Evolutionary conservation across 805 yeast species (phyloP).

Genomic region (Wickerhamiella domercqiae): DNA sequence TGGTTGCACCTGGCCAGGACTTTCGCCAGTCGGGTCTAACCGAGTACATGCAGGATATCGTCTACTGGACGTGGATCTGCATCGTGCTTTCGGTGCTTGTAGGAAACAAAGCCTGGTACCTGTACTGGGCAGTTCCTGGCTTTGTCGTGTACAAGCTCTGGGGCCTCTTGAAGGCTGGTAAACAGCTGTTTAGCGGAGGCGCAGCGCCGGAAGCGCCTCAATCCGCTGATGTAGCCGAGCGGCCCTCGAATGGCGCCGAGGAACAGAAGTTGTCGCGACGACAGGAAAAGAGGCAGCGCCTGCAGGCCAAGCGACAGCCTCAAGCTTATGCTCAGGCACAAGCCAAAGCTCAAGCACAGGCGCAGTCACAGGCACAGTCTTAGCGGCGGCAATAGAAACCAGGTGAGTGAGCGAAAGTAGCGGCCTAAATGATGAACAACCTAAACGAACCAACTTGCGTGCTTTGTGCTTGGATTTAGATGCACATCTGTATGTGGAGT

Average conservation of each 20-base stretch:
- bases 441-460: neutral
- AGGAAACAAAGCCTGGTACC: slow-evolving; percentile 50
- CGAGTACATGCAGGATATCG: slow-evolving; percentile 56
- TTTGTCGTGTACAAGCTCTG: slow-evolving; percentile 14
- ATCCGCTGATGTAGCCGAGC: neutral
- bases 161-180: slow-evolving; percentile 13
- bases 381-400: neutral
- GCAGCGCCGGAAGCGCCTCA: neutral
- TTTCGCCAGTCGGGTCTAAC: slow-evolving; percentile 47
- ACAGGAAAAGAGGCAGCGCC: slow-evolving; percentile 1
- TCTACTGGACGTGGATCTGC: slow-evolving; percentile 48
- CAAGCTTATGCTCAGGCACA: slow-evolving; percentile 1
- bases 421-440: neutral
- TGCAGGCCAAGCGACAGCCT: slow-evolving; percentile 1
- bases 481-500: too few relatives aligned
- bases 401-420: neutral
- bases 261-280: neutral
- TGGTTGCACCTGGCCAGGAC: slow-evolving; percentile 45
- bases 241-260: neutral
- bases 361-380: too few relatives aligned
- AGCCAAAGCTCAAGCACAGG: too few relatives aligned
- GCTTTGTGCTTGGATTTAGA: too few relatives aligned
- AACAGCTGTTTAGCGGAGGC: slow-evolving; percentile 9
- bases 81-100: slow-evolving; percentile 37
- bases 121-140: slow-evolving; percentile 24